These are phyloP conservation scores for Psilocybe cubensis DNA, from an alignment of 768 basidiomycete species.

Conservation along the genomic window DNA sequence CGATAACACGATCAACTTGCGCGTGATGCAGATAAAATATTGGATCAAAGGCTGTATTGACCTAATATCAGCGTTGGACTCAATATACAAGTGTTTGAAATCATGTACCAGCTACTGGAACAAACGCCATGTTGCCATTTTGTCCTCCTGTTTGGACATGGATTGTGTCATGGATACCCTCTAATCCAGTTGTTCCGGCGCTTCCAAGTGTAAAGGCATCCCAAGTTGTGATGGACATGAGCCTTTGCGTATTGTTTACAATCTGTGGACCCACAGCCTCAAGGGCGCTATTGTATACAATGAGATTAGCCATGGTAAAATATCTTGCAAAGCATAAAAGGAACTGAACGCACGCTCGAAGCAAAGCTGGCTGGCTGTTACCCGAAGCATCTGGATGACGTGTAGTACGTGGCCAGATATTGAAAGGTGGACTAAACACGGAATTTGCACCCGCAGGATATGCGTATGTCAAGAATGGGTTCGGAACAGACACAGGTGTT, in stretches of 20 bases:
- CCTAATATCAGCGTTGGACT: neutral
- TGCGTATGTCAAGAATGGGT: conserved; percentile 8
- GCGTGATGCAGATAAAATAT: conserved; percentile 58
- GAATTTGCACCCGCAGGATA: too few species aligned
- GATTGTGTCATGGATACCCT: conserved; percentile 51
- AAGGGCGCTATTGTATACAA: conserved; percentile 17
- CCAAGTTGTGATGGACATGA: conserved; percentile 44
- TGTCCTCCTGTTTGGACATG: conserved; percentile 45
- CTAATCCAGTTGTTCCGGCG: conserved; percentile 47
- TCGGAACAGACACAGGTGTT: conserved; percentile 18
- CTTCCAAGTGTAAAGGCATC: conserved; percentile 40
- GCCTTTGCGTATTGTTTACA: conserved; percentile 35
- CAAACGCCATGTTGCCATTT: conserved; percentile 44
- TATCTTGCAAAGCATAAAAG: too few species aligned
- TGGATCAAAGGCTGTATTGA: conserved; percentile 46
- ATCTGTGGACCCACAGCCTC: conserved; percentile 25
- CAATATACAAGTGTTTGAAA: neutral
- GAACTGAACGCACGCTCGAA: too few species aligned
- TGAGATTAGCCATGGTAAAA: too few species aligned
- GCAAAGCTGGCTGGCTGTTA: too few species aligned
- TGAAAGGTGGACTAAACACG: too few species aligned
- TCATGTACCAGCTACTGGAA: conserved; percentile 40
- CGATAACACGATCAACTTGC: conserved; percentile 54
- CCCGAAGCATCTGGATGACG: too few species aligned
- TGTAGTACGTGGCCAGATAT: too few species aligned